A percentile compares a stretch with the other conserved stretches of the same genome.
Evolutionary conservation across 2,329 filamentous ascomycete species (phyloP).

Genomic region (Curvularia hawaiiensis): DNA sequence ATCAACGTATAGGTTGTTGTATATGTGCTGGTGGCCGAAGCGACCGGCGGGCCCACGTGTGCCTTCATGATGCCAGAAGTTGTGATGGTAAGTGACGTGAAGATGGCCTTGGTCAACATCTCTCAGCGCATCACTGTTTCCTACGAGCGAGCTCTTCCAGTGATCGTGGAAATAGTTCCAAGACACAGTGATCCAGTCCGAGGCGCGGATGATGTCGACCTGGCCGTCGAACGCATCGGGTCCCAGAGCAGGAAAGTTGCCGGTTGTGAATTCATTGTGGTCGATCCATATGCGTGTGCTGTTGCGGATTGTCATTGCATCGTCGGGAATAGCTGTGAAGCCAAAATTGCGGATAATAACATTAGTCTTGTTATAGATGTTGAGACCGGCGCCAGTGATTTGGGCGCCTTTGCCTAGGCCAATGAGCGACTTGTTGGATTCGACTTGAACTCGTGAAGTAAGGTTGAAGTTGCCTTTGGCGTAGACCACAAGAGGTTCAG

Average conservation of each 20-base stretch:
- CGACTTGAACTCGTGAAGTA: constrained; percentile 50
- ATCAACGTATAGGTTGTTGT: constrained; percentile 56
- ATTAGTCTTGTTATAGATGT: constrained; percentile 60
- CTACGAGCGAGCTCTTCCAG: constrained; percentile 66
- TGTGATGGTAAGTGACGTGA: constrained; percentile 69
- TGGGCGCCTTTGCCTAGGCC: constrained; percentile 51
- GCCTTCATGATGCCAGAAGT: constrained; percentile 68
- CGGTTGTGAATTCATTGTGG: constrained; percentile 68
- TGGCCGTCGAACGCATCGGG: constrained; percentile 70
- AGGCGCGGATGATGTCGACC: constrained; percentile 65
- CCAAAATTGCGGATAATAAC: constrained; percentile 68
- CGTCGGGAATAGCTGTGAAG: constrained; percentile 64
- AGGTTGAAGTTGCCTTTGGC: constrained; percentile 52
- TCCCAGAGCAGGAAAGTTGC: constrained; percentile 61
- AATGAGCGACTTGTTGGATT: constrained; percentile 51
- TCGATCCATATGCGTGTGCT: constrained; percentile 67
- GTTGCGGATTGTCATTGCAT: constrained; percentile 64
- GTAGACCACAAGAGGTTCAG: constrained; percentile 47
- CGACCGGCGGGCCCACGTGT: constrained; percentile 67
- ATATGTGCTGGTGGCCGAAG: constrained; percentile 69
- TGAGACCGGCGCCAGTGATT: constrained; percentile 55
- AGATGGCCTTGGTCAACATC: constrained; percentile 66
- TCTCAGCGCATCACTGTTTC: constrained; percentile 63
- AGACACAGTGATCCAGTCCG: constrained; percentile 65
- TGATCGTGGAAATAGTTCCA: constrained; percentile 61